Base-by-base conservation (phyloP, 2,329 filamentous ascomycete species). In the Calonectria montana region DNA sequence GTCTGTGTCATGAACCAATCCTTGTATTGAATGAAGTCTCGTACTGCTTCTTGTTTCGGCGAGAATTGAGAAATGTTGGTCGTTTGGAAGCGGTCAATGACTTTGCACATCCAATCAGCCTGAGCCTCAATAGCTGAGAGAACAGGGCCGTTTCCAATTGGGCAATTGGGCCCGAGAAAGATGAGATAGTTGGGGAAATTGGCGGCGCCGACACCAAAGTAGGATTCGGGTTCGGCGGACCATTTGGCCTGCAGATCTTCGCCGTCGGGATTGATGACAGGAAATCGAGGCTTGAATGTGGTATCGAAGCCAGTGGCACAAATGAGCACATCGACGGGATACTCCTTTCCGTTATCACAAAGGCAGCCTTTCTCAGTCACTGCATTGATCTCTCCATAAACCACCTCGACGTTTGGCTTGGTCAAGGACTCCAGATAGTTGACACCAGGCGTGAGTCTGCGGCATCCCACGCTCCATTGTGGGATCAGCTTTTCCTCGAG, bases 281-380 rank as follows among this genome's bases (percentile, higher is more conserved):
- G 88, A 71, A 89, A 90, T 1, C 86, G 83, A 3, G 88, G 88
- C 9, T 83, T 78, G 77, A 89, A 90, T 1, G 87, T 88, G 6
- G 86, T 86, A 74, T 90, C 86, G 75, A 90, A 91, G 1, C 89
- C 88, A 0, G 88, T 90, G n/a, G 89, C 89, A 71, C 88, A 90
- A 59, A 91, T 83, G 25, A 92, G 86, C 15, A 85, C 84, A 75
- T 92, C 90, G 16, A 89, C 85, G 39, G 87, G 83, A 64, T 88
- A 78, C n/a, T 87, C 79, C 41, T 85, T 77, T n/a, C 87, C 88
- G 4, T 85, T 85, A 1, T 82, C 82, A 82, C 37, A 90, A 81
- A 77, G 87, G 80, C 61, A 90, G 80, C 16, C 89, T 86, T n/a
- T 79, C 4, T 84, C 83, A 5, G 85, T 86, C 25, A 88, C 71